Percentiles rank a stretch among this genome's conserved stretches.
These are phyloP conservation scores for Rehmannia glutinosa DNA, from an alignment of 257 asterid genomes.

Conservation along the genomic window DNA sequence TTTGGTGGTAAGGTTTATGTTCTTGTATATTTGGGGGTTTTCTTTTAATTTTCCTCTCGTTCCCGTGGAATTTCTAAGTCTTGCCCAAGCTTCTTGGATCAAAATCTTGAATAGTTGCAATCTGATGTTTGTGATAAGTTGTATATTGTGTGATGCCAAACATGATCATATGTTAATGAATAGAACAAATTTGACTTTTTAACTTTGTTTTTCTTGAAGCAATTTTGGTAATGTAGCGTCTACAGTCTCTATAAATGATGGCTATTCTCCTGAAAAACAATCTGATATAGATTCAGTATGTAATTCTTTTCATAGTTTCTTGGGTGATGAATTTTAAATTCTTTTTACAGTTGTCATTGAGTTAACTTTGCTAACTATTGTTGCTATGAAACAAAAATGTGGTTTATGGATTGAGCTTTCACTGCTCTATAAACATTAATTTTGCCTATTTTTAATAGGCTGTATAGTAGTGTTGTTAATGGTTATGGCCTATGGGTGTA, in stretches of 20 bases:
- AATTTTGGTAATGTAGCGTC: not conserved
- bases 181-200: not conserved
- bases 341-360: constrained; percentile 5
- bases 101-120: not conserved
- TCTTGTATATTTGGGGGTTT: constrained; percentile 8
- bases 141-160: not conserved
- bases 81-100: constrained; percentile 5
- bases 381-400: not conserved
- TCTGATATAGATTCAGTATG: not conserved
- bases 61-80: too few relatives aligned
- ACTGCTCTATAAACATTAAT: not conserved
- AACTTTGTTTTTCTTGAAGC: not conserved
- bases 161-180: not conserved
- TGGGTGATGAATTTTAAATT: not conserved
- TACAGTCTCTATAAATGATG: not conserved
- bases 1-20: constrained; percentile 54
- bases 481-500: not conserved
- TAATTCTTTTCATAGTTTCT: too few relatives aligned
- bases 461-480: not conserved
- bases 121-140: not conserved
- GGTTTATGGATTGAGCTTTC: not conserved
- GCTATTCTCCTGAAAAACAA: not conserved
- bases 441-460: not conserved
- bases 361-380: not conserved
- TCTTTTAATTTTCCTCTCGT: too few relatives aligned